These are phyloP conservation scores for Fusarium equiseti DNA, from an alignment of 2,329 filamentous ascomycete species.

Conservation along the genomic window DNA sequence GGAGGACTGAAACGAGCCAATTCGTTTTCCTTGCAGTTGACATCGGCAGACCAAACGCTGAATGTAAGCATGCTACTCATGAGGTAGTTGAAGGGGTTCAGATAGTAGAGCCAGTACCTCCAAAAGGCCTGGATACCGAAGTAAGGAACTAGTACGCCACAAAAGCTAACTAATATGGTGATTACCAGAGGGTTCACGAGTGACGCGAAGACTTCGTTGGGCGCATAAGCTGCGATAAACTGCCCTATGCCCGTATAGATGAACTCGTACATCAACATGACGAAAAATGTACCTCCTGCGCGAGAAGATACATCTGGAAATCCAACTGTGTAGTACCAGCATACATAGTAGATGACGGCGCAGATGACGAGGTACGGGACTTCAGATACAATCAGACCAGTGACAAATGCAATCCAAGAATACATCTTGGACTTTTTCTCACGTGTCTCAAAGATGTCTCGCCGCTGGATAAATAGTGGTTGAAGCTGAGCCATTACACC, in stretches of 20 bases:
- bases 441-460: constrained; percentile 62
- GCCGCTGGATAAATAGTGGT: constrained; percentile 61
- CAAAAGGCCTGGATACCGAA: constrained; percentile 73
- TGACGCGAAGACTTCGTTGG: constrained; percentile 70
- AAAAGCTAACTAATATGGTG: constrained; percentile 75
- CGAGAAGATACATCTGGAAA: constrained; percentile 58
- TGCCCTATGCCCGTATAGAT: constrained; percentile 72
- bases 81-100: constrained; percentile 73
- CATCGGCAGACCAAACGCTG: constrained; percentile 58
- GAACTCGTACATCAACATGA: constrained; percentile 71
- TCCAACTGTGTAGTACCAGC: constrained; percentile 71
- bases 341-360: constrained; percentile 62
- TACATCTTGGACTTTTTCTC: constrained; percentile 68
- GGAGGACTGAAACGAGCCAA: constrained; percentile 65
- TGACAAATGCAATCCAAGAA: constrained; percentile 70
- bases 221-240: constrained; percentile 72
- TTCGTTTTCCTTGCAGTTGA: constrained; percentile 62
- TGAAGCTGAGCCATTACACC: constrained; percentile 65
- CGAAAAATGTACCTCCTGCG: constrained; percentile 65
- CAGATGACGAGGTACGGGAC: constrained; percentile 60
- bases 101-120: constrained; percentile 73
- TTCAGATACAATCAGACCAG: constrained; percentile 63
- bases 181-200: constrained; percentile 69
- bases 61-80: constrained; percentile 69
- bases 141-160: constrained; percentile 80